Percentiles rank a stretch among this genome's conserved stretches.
Conservation (phyloP, 139 green algal genomes). For the Coelastrella sp. region DNA sequence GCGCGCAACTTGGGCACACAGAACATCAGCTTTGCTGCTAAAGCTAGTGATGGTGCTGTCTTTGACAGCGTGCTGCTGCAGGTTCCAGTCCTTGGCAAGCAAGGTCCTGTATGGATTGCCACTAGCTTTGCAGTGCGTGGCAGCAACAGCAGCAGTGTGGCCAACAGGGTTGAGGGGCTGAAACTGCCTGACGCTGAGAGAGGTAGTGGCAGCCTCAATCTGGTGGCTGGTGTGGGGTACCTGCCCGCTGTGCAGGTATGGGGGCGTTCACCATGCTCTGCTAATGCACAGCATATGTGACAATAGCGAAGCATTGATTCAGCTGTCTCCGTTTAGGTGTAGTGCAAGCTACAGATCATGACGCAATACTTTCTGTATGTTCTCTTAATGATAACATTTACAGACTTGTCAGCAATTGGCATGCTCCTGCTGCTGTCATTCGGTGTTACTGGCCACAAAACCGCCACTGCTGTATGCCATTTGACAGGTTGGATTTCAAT, state of each 20-base stretch:
- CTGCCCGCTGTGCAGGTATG: slow-evolving; percentile 51
- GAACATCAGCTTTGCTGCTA: slow-evolving; percentile 48
- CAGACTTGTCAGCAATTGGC: no score
- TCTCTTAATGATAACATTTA: no score
- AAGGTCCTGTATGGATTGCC: slow-evolving; percentile 57
- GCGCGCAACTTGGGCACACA: slow-evolving; percentile 49
- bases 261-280: no score
- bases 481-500: no score
- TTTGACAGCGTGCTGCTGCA: slow-evolving; percentile 48
- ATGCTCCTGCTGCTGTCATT: no score
- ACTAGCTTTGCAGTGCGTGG: slow-evolving; percentile 60
- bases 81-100: slow-evolving; percentile 53
- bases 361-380: no score
- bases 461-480: no score
- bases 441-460: no score
- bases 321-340: no score
- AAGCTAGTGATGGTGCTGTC: not conserved
- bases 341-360: no score
- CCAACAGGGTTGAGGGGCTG: slow-evolving; percentile 50
- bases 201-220: slow-evolving; percentile 58
- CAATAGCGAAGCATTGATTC: no score
- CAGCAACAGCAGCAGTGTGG: slow-evolving; percentile 13
- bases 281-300: no score
- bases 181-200: slow-evolving; percentile 60
- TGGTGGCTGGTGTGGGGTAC: slow-evolving; percentile 59